Base-by-base conservation (phyloP, 768 basidiomycete genomes). In the Tulasnella sp. region DNA sequence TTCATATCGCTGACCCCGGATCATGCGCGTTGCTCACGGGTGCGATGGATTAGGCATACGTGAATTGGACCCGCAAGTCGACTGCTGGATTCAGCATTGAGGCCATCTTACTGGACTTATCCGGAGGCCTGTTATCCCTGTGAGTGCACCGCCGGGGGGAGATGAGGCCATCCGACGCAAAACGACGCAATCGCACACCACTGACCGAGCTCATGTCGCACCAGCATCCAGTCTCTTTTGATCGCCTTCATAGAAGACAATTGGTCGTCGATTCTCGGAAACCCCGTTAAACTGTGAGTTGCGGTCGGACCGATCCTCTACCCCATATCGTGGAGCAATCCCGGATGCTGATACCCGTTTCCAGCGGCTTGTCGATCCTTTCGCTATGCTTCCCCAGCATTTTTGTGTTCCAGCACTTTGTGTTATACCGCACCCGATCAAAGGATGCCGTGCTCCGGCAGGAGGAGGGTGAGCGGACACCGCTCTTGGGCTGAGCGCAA, bases 91-190 rank as follows among this genome's bases (percentile, higher is more conserved):
- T 64, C 63, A 60, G 58, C 14, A 65, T 67, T 29, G 58, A 54
- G 62, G 70, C 65, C 63, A 69, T 70, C 45, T n/a, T 64, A n/a
- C 59, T 65, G 65, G 72, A 73, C 53, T 31, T 71, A 2, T 64
- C 65, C 21, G 72, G 72, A 8, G 66, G 65, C 0, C 15, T 45
- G 1, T 61, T 67, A 0, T 63, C 63, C 2, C 46, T 67, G 65
- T 67, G 17, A 43, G 65, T 48, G 5, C 3, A 2, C n/a, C n/a
- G n/a, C n/a, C n/a, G n/a, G n/a, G n/a, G n/a, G n/a, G n/a, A n/a
- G n/a, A n/a, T n/a, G n/a, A n/a, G n/a, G n/a, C n/a, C n/a, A n/a
- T n/a, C n/a, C n/a, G n/a, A n/a, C n/a, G n/a, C n/a, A n/a, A n/a
- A n/a, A n/a, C 23, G 17, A 5, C n/a, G 19, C 36, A 9, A 3